These are phyloP conservation scores for Apophysomyces trapeziformis DNA, from an alignment of 371 early-diverging fungal genomes.

Conservation along the genomic window DNA sequence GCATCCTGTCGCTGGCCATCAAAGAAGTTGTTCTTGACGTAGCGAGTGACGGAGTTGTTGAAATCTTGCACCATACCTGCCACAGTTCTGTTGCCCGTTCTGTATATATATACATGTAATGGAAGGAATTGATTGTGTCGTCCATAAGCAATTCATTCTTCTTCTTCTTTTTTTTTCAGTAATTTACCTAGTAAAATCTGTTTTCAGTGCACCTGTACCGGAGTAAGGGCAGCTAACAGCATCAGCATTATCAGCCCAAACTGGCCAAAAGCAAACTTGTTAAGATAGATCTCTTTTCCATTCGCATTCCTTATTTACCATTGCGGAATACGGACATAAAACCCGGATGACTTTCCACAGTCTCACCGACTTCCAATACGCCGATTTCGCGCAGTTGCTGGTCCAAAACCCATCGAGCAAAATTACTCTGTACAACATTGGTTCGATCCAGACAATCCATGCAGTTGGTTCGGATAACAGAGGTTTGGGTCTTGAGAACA, in stretches of 20 bases:
- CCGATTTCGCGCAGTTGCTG: conserved; percentile 69
- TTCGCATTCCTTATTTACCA: conserved; percentile 27
- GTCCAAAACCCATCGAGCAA: conserved; percentile 75
- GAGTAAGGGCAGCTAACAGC: conserved; percentile 93
- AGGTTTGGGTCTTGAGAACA: conserved; percentile 64
- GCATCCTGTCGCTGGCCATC: conserved; percentile 93
- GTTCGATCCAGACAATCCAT: conserved; percentile 99
- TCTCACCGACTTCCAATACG: conserved; percentile 63
- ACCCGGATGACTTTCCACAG: conserved; percentile 55
- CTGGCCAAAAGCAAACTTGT: conserved; percentile 31
- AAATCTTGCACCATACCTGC: conserved; percentile 85
- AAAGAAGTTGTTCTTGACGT: conserved; percentile 90
- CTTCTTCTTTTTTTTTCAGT: background rate
- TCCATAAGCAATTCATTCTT: background rate
- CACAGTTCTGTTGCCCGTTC: conserved; percentile 87
- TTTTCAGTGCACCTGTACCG: conserved; percentile 98
- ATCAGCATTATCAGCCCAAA: conserved; percentile 99
- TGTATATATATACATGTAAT: conserved; percentile 11
- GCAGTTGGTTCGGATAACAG: conserved; percentile 97
- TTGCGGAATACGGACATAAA: conserved; percentile 51
- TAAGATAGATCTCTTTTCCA: background rate
- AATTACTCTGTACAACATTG: conserved; percentile 95
- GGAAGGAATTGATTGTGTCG: background rate
- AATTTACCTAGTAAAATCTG: conserved; percentile 89
- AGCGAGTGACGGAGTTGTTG: conserved; percentile 83